phyloP scores from a whole-genome alignment of 164 flowering plant species.

The Aristolochia fimbriata region DNA sequence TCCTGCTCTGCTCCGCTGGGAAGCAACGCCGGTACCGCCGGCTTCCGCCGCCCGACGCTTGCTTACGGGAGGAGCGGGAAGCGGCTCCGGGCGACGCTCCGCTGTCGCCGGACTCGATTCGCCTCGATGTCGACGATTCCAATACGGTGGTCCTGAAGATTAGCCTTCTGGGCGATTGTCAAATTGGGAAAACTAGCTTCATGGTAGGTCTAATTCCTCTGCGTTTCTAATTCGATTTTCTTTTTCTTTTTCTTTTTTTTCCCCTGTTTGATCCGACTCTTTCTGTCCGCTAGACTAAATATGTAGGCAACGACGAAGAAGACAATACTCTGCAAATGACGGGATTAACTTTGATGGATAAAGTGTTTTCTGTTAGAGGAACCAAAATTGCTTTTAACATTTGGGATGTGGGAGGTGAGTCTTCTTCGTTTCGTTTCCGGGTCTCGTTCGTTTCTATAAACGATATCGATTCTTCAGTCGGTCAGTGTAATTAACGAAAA shows the following conservation, averaged over 20 bases:
- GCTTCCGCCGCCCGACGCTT: conserved; percentile 19
- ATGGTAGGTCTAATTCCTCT: conserved; percentile 32
- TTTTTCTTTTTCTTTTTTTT: background rate
- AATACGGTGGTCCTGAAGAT: conserved; percentile 78
- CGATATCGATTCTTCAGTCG: background rate
- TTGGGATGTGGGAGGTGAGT: conserved; percentile 91
- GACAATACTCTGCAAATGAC: conserved; percentile 41
- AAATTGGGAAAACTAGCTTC: conserved; percentile 89
- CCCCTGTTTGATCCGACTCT: background rate
- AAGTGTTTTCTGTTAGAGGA: conserved; percentile 44
- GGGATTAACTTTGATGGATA: conserved; percentile 76
- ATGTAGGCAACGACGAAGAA: conserved; percentile 71
- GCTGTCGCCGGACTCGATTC: background rate
- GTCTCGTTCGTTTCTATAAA: background rate
- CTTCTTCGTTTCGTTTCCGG: background rate
- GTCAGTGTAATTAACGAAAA: background rate
- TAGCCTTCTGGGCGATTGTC: conserved; percentile 82
- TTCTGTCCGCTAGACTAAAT: conserved; percentile 43
- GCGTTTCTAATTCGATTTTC: background rate
- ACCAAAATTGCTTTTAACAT: conserved; percentile 69
- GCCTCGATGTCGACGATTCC: conserved; percentile 22
- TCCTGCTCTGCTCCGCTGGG: conserved; percentile 51
- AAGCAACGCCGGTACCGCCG: conserved; percentile 33
- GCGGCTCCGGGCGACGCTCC: conserved; percentile 9
- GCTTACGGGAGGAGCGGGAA: conserved; percentile 6